phyloP scores from a whole-genome alignment of 805 yeast species.

The Yarrowia porcina region DNA sequence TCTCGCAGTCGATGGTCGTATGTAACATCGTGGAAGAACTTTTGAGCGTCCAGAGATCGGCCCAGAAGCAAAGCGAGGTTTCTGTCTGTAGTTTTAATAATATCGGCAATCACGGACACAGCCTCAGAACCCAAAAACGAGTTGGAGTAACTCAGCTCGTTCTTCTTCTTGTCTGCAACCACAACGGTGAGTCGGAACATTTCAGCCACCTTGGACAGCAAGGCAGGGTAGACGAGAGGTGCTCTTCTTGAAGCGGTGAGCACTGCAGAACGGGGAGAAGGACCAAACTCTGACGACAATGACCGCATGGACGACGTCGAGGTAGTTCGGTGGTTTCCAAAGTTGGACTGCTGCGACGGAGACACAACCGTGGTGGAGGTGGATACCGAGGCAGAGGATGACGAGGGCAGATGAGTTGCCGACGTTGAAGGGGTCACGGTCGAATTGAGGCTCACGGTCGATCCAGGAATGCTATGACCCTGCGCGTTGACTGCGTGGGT shows the following conservation, averaged over 20 bases:
- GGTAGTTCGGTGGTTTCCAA: slow-evolving; percentile 20
- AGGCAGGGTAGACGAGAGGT: slow-evolving; percentile 85
- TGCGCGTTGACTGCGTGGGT: slow-evolving; percentile 15
- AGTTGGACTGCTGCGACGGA: neutral
- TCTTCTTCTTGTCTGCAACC: slow-evolving; percentile 76
- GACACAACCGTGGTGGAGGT: neutral
- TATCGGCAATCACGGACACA: slow-evolving; percentile 81
- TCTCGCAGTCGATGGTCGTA: slow-evolving; percentile 92
- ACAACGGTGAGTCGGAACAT: slow-evolving; percentile 67
- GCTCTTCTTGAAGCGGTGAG: slow-evolving; percentile 48
- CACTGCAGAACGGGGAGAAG: slow-evolving; percentile 41
- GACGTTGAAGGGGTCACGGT: slow-evolving; percentile 3
- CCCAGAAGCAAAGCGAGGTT: slow-evolving; percentile 86
- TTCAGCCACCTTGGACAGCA: slow-evolving; percentile 78
- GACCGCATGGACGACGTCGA: slow-evolving; percentile 18
- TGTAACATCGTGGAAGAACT: slow-evolving; percentile 90
- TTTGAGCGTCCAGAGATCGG: slow-evolving; percentile 89
- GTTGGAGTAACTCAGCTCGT: slow-evolving; percentile 87
- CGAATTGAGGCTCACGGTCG: neutral
- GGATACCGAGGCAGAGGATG: neutral
- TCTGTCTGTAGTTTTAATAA: slow-evolving; percentile 85
- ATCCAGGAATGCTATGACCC: slow-evolving; percentile 21
- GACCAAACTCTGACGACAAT: slow-evolving; percentile 13
- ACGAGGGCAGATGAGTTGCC: slow-evolving; percentile 6
- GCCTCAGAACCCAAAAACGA: slow-evolving; percentile 94